Percentiles rank a stretch among this genome's conserved stretches.
Evolutionary conservation across 2,329 filamentous ascomycete genomes (phyloP).

Genomic region (Parastagonospora nodorum): DNA sequence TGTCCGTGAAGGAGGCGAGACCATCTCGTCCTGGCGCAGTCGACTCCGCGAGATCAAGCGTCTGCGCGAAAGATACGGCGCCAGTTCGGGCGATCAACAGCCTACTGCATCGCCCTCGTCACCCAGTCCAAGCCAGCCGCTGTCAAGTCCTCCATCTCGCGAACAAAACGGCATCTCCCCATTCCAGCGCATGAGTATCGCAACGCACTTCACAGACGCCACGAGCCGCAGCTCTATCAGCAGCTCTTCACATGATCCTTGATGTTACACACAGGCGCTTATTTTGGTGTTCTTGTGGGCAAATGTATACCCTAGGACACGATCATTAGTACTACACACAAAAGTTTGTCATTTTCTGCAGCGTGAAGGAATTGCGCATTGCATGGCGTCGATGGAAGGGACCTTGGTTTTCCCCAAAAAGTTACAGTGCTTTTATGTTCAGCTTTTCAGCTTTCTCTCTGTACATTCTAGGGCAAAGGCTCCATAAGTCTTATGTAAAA

Average conservation of each 20-base stretch:
- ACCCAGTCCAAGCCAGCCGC: constrained; percentile 21
- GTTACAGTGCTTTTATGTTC: not conserved
- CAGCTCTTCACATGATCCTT: constrained; percentile 39
- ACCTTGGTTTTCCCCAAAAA: not conserved
- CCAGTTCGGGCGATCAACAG: constrained; percentile 11
- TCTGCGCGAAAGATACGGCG: constrained; percentile 67
- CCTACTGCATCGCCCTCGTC: constrained; percentile 26
- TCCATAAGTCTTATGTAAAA: not conserved
- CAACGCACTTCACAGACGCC: constrained; percentile 43
- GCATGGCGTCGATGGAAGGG: not conserved
- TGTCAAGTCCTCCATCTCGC: constrained; percentile 35
- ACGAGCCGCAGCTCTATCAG: constrained; percentile 45
- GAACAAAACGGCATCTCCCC: constrained; percentile 34
- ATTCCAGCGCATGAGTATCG: constrained; percentile 44
- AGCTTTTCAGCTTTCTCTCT: not conserved
- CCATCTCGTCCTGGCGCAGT: constrained; percentile 87
- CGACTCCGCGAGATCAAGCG: constrained; percentile 83
- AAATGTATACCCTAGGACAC: constrained; percentile 1
- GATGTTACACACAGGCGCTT: constrained; percentile 4
- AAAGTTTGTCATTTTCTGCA: constrained; percentile 1
- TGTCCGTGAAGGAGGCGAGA: constrained; percentile 75
- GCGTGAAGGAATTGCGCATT: not conserved
- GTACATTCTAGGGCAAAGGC: not conserved
- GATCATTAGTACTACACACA: not conserved
- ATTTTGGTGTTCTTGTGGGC: not conserved